phyloP scores from a whole-genome alignment of 2,329 filamentous ascomycete genomes.

The Clarireedia paspali region DNA sequence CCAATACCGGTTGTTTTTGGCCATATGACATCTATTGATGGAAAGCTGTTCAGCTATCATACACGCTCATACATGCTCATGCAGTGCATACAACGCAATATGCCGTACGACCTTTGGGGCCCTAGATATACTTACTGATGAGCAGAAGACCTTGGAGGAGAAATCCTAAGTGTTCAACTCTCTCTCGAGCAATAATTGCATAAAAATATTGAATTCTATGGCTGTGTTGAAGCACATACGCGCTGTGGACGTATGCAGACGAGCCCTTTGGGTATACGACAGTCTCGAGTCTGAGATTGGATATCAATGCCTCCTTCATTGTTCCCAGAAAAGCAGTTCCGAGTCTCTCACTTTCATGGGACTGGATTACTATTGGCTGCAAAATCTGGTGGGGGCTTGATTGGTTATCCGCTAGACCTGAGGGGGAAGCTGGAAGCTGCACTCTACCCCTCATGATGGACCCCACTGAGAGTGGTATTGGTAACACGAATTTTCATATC shows the following conservation, averaged over 20 bases:
- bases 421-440: slow-evolving; percentile 6
- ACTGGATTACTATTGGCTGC: neutral
- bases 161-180: too few species aligned
- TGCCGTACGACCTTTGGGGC: too few species aligned
- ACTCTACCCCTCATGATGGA: neutral
- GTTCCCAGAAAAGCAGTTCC: neutral
- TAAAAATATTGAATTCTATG: too few species aligned
- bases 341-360: neutral
- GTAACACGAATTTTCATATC: neutral
- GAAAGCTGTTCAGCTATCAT: too few species aligned
- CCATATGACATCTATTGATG: too few species aligned
- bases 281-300: slow-evolving; percentile 7
- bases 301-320: neutral
- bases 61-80: too few species aligned
- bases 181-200: too few species aligned
- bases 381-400: neutral
- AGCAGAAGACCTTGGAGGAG: too few species aligned
- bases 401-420: slow-evolving; percentile 1
- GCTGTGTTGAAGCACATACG: neutral
- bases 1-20: too few species aligned
- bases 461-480: neutral
- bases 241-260: neutral
- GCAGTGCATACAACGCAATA: too few species aligned
- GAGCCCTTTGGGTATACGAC: neutral
- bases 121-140: too few species aligned